These are phyloP conservation scores for Teunomyces panamensis DNA, from an alignment of 805 yeast species.

Conservation along the genomic window DNA sequence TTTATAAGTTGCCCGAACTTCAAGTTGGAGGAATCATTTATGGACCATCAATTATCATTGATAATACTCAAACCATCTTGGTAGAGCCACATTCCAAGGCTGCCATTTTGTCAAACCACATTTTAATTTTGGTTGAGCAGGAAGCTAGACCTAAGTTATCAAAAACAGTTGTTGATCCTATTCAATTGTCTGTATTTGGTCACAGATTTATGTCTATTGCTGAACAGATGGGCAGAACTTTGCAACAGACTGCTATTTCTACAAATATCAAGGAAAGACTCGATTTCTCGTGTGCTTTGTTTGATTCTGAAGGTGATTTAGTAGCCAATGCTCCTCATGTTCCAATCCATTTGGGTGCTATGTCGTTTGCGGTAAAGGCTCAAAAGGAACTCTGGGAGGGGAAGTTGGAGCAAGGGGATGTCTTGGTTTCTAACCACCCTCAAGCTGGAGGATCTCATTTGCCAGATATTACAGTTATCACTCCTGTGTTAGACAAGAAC, in stretches of 20 bases:
- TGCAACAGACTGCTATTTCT: slow-evolving; percentile 45
- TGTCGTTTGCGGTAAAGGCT: slow-evolving; percentile 46
- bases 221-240: slow-evolving; percentile 43
- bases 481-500: slow-evolving; percentile 67
- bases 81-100: slow-evolving; percentile 35
- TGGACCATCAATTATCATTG: slow-evolving; percentile 36
- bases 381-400: slow-evolving; percentile 41
- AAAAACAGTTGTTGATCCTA: slow-evolving; percentile 29
- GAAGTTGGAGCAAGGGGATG: slow-evolving; percentile 40
- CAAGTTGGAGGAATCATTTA: slow-evolving; percentile 17
- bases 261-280: slow-evolving; percentile 45
- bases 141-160: slow-evolving; percentile 22
- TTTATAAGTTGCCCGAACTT: slow-evolving; percentile 22
- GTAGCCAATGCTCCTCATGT: slow-evolving; percentile 48
- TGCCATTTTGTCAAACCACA: slow-evolving; percentile 25
- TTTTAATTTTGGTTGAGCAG: slow-evolving; percentile 18
- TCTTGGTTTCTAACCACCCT: slow-evolving; percentile 43
- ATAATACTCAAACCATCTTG: slow-evolving; percentile 26
- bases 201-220: slow-evolving; percentile 65
- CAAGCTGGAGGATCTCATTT: slow-evolving; percentile 43
- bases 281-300: slow-evolving; percentile 46
- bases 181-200: slow-evolving; percentile 40
- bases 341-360: slow-evolving; percentile 46
- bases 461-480: slow-evolving; percentile 74
- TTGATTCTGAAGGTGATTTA: slow-evolving; percentile 40